These are phyloP conservation scores for Alternaria conjuncta DNA, from an alignment of 2,329 filamentous ascomycete species.

Conservation along the genomic window DNA sequence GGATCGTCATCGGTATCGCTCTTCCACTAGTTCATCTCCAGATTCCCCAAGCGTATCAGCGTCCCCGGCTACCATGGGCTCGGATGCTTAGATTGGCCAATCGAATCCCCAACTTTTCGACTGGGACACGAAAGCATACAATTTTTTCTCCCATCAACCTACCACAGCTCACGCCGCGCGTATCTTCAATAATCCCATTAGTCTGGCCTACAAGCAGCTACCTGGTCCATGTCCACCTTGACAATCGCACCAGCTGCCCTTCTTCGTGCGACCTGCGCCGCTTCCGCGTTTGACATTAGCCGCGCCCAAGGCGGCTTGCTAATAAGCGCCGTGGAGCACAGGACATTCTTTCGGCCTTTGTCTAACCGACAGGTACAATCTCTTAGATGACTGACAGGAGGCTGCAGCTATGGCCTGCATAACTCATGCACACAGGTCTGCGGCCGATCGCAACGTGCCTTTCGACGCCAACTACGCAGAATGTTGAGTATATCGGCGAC, in stretches of 20 bases:
- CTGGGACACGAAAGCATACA: neutral
- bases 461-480: neutral
- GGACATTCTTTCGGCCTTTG: conserved; percentile 1
- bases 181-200: neutral
- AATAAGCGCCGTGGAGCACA: conserved; percentile 13
- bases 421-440: neutral
- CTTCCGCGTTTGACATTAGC: conserved; percentile 24
- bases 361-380: conserved; percentile 9
- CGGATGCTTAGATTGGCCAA: conserved; percentile 17
- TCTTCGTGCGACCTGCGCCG: conserved; percentile 13
- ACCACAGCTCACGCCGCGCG: conserved; percentile 2
- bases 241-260: conserved; percentile 2
- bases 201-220: conserved; percentile 4
- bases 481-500: neutral
- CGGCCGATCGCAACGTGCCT: neutral
- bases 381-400: conserved; percentile 9
- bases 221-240: conserved; percentile 6
- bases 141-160: conserved; percentile 3
- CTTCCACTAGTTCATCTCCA: conserved; percentile 18
- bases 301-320: conserved; percentile 16
- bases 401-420: conserved; percentile 5
- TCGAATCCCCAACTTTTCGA: neutral
- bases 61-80: conserved; percentile 20
- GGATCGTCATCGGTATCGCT: conserved; percentile 4
- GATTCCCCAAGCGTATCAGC: conserved; percentile 5